Evolutionary conservation across 768 basidiomycete species (phyloP).

Genomic region (Auriscalpium orientale): DNA sequence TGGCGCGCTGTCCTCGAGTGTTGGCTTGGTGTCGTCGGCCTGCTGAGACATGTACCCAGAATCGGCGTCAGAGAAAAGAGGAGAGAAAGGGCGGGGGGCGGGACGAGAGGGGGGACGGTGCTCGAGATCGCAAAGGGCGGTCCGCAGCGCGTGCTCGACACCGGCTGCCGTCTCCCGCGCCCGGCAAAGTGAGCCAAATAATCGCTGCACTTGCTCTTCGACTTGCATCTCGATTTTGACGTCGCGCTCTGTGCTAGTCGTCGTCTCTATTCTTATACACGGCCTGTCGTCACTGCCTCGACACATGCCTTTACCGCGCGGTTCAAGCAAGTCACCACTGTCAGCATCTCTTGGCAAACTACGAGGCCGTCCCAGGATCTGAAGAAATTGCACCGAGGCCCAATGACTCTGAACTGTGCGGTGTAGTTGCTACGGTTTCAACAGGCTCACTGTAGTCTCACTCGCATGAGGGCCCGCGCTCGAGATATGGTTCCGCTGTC

Average conservation of each 20-base stretch:
- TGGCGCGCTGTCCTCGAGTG: not conserved
- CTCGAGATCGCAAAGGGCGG: slow-evolving; percentile 1
- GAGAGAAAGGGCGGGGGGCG: not conserved
- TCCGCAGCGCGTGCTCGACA: not conserved
- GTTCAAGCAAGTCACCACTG: too few relatives aligned
- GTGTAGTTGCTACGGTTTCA: too few relatives aligned
- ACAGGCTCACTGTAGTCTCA: too few relatives aligned
- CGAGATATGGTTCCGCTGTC: too few relatives aligned
- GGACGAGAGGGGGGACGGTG: not conserved
- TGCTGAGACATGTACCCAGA: slow-evolving; percentile 8
- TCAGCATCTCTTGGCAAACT: too few relatives aligned
- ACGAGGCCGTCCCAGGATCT: too few relatives aligned
- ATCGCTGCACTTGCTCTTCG: not conserved
- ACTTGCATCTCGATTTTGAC: not conserved
- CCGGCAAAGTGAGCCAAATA: slow-evolving; percentile 5
- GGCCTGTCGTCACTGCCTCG: not conserved
- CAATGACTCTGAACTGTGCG: too few relatives aligned
- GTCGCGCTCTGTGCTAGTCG: not conserved
- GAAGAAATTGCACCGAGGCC: too few relatives aligned
- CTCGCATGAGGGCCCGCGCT: too few relatives aligned
- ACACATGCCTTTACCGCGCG: not conserved
- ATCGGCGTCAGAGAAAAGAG: not conserved
- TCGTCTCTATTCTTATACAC: not conserved
- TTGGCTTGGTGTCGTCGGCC: not conserved
- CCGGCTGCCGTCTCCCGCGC: not conserved